Percentiles rank a stretch among this genome's conserved stretches.
phyloP scores from a whole-genome alignment of 768 basidiomycete genomes.

The Auriscalpium orientale region DNA sequence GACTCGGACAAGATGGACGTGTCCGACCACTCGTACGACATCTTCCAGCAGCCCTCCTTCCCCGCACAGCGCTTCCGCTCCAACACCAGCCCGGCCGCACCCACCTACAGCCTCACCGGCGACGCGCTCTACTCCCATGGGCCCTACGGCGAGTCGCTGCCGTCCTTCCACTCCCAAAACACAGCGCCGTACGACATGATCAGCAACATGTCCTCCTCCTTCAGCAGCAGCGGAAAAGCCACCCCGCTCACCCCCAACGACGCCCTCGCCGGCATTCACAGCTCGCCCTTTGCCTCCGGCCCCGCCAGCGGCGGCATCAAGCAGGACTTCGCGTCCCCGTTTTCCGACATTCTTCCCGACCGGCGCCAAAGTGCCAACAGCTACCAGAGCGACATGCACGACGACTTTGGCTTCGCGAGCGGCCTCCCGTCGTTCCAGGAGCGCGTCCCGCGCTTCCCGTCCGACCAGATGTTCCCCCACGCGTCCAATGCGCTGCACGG shows the following conservation, averaged over 20 bases:
- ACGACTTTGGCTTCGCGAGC: constrained; percentile 45
- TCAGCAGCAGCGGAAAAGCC: constrained; percentile 60
- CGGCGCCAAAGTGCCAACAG: constrained; percentile 41
- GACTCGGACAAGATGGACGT: constrained; percentile 43
- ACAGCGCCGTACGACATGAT: constrained; percentile 59
- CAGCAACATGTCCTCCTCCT: constrained; percentile 52
- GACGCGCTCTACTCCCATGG: constrained; percentile 54
- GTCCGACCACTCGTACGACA: constrained; percentile 56
- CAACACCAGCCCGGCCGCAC: constrained; percentile 63
- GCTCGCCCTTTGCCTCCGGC: constrained; percentile 42
- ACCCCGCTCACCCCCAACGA: constrained; percentile 71
- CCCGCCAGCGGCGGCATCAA: constrained; percentile 27
- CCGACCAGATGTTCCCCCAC: constrained; percentile 47
- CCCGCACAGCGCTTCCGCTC: constrained; percentile 57
- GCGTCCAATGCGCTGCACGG: constrained; percentile 44
- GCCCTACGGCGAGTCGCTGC: constrained; percentile 52
- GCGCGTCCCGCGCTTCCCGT: constrained; percentile 45
- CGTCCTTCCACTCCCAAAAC: constrained; percentile 47
- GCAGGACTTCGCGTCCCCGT: constrained; percentile 50
- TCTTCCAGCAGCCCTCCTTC: constrained; percentile 42
- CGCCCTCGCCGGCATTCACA: constrained; percentile 49
- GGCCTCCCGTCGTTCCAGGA: constrained; percentile 44
- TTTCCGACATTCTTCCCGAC: constrained; percentile 53
- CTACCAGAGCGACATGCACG: constrained; percentile 54
- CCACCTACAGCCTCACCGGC: constrained; percentile 42